Evolutionary conservation across 805 yeast genomes (phyloP), one percentile per base, ranked within the genome.

Genomic region (Hanseniaspora lindneri): DNA sequence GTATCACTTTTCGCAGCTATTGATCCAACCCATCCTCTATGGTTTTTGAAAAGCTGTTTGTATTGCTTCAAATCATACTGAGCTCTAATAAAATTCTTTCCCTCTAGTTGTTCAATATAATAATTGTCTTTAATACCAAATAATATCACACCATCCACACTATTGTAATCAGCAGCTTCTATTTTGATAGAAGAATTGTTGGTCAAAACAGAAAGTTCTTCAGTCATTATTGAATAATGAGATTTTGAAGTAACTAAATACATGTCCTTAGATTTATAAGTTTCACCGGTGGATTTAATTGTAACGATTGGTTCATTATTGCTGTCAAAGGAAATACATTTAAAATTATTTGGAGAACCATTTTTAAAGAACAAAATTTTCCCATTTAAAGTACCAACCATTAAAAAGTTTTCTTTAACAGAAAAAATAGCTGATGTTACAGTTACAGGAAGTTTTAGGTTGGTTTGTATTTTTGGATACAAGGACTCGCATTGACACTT

Each of bases 71-170:
- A 6, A 6, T 37, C 30, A 37, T 10, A 24, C 25, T 23, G 30
- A 23, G 23, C 41, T n/a, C 6, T 24, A 24, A 24, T 37, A 16
- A 8, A 24, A 24, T 37, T 37, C 3, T 24, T 23, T 13, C 9
- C 17, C 16, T 37, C 41, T 14, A 13, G 8, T 7, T 37, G 41
- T 16, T 37, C n/a, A 14, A 37, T 24, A 23, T 20, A 37, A 24
- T 24, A 6, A 16, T 16, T 37, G 17, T 37, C 41, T 16, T 24
- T 37, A 4, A 37, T 37, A 6, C 41, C 41, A 37, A 24, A 37
- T 16, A 37, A 24, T 20, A 37, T n/a, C 4, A 37, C 21, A 13
- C 60, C 57, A 10, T 57, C 33, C 3, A 55, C 54, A 13, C 54
- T 56, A 3, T 56, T 54, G 5, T 30, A 37, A n/a, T 20, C 24